Evolutionary conservation across 31 red algal species (phyloP).

Genomic region (Asparagopsis taxiformis): DNA sequence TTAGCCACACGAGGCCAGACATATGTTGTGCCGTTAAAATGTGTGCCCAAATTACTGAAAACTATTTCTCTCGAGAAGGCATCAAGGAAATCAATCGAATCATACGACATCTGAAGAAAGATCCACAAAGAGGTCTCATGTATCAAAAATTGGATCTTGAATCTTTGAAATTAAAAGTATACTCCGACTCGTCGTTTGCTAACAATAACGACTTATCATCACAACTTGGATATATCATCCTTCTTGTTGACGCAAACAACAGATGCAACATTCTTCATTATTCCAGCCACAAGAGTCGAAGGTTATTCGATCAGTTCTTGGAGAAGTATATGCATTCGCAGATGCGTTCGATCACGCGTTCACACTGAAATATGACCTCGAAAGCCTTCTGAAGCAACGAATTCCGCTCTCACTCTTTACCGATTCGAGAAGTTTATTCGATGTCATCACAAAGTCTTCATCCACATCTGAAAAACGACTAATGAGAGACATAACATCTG

Average conservation of each 20-base stretch:
- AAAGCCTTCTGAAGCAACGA: background rate
- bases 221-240: constrained; percentile 18
- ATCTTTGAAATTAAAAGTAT: background rate
- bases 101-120: constrained; percentile 2
- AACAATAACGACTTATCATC: constrained; percentile 13
- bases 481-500: constrained; percentile 3
- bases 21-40: constrained; percentile 9
- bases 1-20: constrained; percentile 17
- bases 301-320: constrained; percentile 1
- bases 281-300: background rate
- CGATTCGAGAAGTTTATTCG: constrained; percentile 14
- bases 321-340: constrained; percentile 12
- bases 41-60: constrained; percentile 19
- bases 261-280: background rate
- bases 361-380: constrained; percentile 11
- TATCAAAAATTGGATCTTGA: constrained; percentile 1
- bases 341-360: constrained; percentile 7
- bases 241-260: constrained; percentile 13
- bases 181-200: constrained; percentile 9
- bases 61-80: background rate
- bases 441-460: constrained; percentile 14
- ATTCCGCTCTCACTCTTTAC: constrained; percentile 22
- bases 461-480: constrained; percentile 3
- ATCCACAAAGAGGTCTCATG: background rate
- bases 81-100: constrained; percentile 7